Evolutionary conservation across 2,329 filamentous ascomycete species (phyloP), one percentile per base, ranked within the genome.

Genomic region (Plectosphaerella cucumerina): DNA sequence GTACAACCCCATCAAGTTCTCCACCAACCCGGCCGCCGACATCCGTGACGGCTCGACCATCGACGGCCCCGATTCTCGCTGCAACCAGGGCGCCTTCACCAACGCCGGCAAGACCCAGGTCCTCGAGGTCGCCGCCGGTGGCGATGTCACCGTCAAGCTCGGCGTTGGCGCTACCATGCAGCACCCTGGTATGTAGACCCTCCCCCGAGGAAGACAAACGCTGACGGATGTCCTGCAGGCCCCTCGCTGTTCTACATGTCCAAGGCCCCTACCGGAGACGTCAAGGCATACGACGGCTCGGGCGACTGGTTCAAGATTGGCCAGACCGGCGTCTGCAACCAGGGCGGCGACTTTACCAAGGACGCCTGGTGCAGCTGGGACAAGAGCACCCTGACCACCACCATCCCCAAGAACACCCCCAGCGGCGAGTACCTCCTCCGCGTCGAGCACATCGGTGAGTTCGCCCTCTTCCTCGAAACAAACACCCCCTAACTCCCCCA

Each of bases 401-500:
- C 63, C 8, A 63, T 75, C 22, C 72, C 72, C 49, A 63, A 63
- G 49, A 67, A 48, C 52, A 60, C 70, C 15, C 65, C 69, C 12
- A 64, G 68, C 31, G 72, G 73, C 45, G 68, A 76, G 50, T 77
- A 76, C 57, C 65, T 76, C 18, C 58, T 77, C 33, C 60, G 73
- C 18, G 65, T 70, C 47, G 73, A 76, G 59, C 73, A 76, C 56
- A 72, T 76, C 53, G 74, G 65, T 22, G 18, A 33, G 44, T 45
- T 17, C 47, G 1, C 5, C 15, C 31, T 34, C 31, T 31, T 15
- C 3, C 6, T 15, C 5, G 12, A 5, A 4, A 17, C 31, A 8
- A 34, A 34, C 31, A 34, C 31, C 14, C 31, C 14, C 14, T 9
- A n/a, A n/a, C n/a, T n/a, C n/a, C n/a, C n/a, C 2, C 17, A 54